Conservation (phyloP, 2,329 filamentous ascomycete species). For the Sordariomycetes sp. region DNA sequence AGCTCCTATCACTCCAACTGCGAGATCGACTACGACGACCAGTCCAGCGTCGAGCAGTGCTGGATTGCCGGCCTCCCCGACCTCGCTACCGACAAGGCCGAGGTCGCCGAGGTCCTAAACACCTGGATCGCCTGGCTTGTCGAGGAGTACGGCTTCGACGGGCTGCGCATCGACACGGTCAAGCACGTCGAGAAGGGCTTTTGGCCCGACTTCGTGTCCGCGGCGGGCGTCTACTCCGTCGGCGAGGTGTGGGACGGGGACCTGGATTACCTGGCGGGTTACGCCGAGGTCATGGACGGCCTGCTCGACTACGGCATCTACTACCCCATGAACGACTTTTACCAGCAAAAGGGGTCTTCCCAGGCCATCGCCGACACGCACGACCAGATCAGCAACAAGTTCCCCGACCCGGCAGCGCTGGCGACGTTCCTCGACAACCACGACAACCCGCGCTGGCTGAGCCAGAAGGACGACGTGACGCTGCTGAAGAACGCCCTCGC, state of each 20-base stretch:
- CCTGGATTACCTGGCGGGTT: constrained; percentile 34
- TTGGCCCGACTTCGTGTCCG: constrained; percentile 37
- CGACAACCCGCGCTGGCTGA: constrained; percentile 40
- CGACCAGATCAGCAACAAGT: constrained; percentile 17
- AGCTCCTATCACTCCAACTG: constrained; percentile 51
- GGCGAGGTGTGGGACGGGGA: constrained; percentile 47
- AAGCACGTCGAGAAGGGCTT: constrained; percentile 48
- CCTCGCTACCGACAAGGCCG: constrained; percentile 37
- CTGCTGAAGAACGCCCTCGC: constrained; percentile 48
- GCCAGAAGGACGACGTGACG: constrained; percentile 34
- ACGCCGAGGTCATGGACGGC: constrained; percentile 40
- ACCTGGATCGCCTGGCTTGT: constrained; percentile 47
- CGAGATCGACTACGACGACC: constrained; percentile 38
- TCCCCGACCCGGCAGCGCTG: constrained; percentile 29
- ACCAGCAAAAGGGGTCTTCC: constrained; percentile 22
- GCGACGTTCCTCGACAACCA: constrained; percentile 46
- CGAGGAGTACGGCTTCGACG: constrained; percentile 46
- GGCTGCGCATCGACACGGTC: constrained; percentile 46
- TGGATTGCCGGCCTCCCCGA: constrained; percentile 48
- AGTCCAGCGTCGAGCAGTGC: constrained; percentile 34
- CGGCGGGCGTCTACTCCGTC: constrained; percentile 43
- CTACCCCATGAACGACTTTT: constrained; percentile 26
- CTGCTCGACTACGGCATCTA: constrained; percentile 46
- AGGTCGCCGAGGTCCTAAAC: constrained; percentile 35
- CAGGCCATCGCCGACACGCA: constrained; percentile 24